Base-by-base conservation (phyloP, 345 rosid species). In the Erysimum cheiranthoides region DNA sequence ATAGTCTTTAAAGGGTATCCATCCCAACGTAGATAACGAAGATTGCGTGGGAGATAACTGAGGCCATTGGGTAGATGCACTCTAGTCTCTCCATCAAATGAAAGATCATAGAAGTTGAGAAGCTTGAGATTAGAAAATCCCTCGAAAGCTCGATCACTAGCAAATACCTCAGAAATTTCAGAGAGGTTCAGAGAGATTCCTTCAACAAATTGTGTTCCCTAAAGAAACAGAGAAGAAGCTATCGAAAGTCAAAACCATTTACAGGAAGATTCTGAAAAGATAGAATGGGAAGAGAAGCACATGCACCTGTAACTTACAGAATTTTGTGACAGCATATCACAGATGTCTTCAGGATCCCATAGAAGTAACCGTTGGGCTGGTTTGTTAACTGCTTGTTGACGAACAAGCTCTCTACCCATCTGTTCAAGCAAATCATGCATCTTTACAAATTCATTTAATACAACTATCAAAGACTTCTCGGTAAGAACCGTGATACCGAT, bases 371-470 rank as follows among this genome's bases (percentile, higher is more conserved):
- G 59, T 56, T 69, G 27, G 0, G 79, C 70, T 52, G 66, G 83
- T 5, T 70, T 66, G 4, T 21, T 57, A 16, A 35, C 39, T 53
- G 76, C 59, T 76, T 66, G 78, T 73, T 69, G 70, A 16, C 61
- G 39, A 28, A 77, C 83, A 61, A 80, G 63, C 49, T 80, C 64
- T 21, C 57, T 36, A 9, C 83, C 80, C 75, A 80, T 76, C 58
- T 70, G 83, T 74, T 70, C 77, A 30, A 76, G 35, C 39, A 82
- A 72, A 21, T 76, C 61, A 70, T 82, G 81, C 66, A 73, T 79
- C 39, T 42, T 36, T 45, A 82, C 38, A 17, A 18, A 42, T 36
- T 47, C 25, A 58, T 64, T 64, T 30, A 36, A 61, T 39, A 77
- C 35, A 10, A 13, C 54, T n/a, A 78, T 31, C 6, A 82, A 73